A percentile compares a stretch with the other conserved stretches of the same genome.
Evolutionary conservation across 108 stramenopile genomes (phyloP).

Genomic region (Skeletonema costatum): DNA sequence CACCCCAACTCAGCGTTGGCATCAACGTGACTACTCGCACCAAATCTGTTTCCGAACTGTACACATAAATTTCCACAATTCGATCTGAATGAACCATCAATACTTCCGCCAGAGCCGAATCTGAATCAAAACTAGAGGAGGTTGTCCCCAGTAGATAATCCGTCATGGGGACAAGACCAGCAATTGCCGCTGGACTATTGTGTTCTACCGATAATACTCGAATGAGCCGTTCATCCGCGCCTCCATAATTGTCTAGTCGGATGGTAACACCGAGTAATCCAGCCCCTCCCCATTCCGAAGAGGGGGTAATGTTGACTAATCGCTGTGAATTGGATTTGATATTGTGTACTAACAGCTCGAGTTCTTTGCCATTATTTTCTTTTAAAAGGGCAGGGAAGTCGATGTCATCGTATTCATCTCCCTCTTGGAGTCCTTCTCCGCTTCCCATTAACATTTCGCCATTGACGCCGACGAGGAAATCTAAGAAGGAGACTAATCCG

Average conservation of each 20-base stretch:
- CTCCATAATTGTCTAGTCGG: constrained; percentile 90
- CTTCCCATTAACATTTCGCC: constrained; percentile 73
- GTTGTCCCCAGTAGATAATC: constrained; percentile 87
- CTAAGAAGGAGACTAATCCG: constrained; percentile 95
- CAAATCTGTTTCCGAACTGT: constrained; percentile 88
- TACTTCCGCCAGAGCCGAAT: constrained; percentile 68
- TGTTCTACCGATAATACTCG: constrained; percentile 75
- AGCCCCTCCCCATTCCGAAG: constrained; percentile 89
- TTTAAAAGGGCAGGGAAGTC: constrained; percentile 69
- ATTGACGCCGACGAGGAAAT: constrained; percentile 92
- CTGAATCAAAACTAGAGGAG: constrained; percentile 16
- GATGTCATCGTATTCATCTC: constrained; percentile 84
- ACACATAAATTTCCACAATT: constrained; percentile 93
- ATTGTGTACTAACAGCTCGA: constrained; percentile 85
- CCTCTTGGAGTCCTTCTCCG: constrained; percentile 72
- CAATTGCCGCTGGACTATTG: constrained; percentile 69
- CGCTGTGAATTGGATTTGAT: constrained; percentile 82
- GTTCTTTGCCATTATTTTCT: constrained; percentile 53
- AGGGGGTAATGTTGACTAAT: constrained; percentile 78
- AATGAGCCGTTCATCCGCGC: constrained; percentile 84
- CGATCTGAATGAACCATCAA: constrained; percentile 70
- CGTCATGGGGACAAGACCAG: constrained; percentile 60
- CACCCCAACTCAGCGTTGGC: constrained; percentile 90
- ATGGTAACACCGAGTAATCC: constrained; percentile 97
- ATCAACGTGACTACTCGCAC: constrained; percentile 90